These are phyloP conservation scores for Colletotrichum sp. DNA, from an alignment of 2,329 filamentous ascomycete species.

Conservation along the genomic window DNA sequence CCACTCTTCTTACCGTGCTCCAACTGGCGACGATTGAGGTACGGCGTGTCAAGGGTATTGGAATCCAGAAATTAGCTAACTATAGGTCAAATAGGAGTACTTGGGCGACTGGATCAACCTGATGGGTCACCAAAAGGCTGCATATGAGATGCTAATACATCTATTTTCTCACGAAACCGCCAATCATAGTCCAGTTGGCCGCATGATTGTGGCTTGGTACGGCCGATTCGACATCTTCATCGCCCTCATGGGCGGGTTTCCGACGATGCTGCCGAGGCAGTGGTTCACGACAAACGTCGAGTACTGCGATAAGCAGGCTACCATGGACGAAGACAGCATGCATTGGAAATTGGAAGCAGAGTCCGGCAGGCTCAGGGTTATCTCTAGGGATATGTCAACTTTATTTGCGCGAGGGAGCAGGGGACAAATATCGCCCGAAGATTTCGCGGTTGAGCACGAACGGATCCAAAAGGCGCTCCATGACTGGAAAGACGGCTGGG, in stretches of 20 bases:
- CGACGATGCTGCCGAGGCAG: conserved; percentile 72
- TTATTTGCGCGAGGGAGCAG: conserved; percentile 73
- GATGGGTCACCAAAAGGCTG: conserved; percentile 90
- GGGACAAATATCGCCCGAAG: conserved; percentile 65
- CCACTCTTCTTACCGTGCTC: conserved; percentile 84
- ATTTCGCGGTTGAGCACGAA: conserved; percentile 68
- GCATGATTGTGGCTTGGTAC: conserved; percentile 87
- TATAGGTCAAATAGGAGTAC: conserved; percentile 69
- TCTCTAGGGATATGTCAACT: conserved; percentile 80
- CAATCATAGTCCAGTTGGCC: conserved; percentile 70
- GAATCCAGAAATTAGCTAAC: conserved; percentile 19
- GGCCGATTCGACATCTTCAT: conserved; percentile 85
- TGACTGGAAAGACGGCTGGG: conserved; percentile 60
- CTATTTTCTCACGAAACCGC: conserved; percentile 80
- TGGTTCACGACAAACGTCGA: conserved; percentile 75
- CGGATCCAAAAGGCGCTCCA: conserved; percentile 51
- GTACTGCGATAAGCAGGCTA: conserved; percentile 64
- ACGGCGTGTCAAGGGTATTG: conserved; percentile 27
- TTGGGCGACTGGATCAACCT: conserved; percentile 95
- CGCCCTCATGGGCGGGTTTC: conserved; percentile 80
- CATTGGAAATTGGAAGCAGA: conserved; percentile 70
- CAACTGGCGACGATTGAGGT: conserved; percentile 95
- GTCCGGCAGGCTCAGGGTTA: conserved; percentile 69
- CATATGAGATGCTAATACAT: conserved; percentile 77
- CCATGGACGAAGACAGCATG: conserved; percentile 59